These are phyloP conservation scores for Epichloe elymi DNA, from an alignment of 2,329 filamentous ascomycete genomes.

Conservation along the genomic window DNA sequence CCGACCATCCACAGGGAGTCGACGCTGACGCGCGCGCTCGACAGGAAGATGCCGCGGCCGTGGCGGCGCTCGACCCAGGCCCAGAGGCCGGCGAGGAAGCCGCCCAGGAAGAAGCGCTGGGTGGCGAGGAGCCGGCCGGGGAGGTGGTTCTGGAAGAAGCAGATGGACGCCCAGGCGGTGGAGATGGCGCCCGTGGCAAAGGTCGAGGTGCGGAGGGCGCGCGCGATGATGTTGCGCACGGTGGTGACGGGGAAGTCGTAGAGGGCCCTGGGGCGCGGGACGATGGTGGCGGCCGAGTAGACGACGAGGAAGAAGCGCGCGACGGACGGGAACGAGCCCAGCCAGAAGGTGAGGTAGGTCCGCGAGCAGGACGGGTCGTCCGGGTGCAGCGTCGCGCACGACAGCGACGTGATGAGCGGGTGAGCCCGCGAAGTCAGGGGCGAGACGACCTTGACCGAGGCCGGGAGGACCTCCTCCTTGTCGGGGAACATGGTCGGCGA, in stretches of 20 bases:
- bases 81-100: conserved; percentile 76
- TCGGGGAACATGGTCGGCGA: conserved; percentile 78
- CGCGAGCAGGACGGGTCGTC: conserved; percentile 76
- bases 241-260: conserved; percentile 56
- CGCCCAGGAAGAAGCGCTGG: conserved; percentile 80
- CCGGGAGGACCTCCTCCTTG: conserved; percentile 47
- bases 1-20: conserved; percentile 87
- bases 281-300: conserved; percentile 53
- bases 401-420: conserved; percentile 71
- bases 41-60: conserved; percentile 60
- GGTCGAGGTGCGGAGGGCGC: conserved; percentile 60
- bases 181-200: conserved; percentile 71
- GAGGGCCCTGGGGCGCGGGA: conserved; percentile 55
- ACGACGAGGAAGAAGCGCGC: conserved; percentile 66
- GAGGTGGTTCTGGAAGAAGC: conserved; percentile 71
- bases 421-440: conserved; percentile 77
- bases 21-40: conserved; percentile 63
- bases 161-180: conserved; percentile 78
- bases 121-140: conserved; percentile 64
- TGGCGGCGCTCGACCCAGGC: conserved; percentile 58
- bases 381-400: conserved; percentile 82
- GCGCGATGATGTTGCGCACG: conserved; percentile 51
- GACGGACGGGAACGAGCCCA: conserved; percentile 67
- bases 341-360: conserved; percentile 78
- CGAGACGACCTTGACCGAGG: conserved; percentile 52